Percentiles rank a stretch among this genome's conserved stretches.
phyloP scores from a whole-genome alignment of 192 early-diverging fungal species.

The Mortierella alpina region DNA sequence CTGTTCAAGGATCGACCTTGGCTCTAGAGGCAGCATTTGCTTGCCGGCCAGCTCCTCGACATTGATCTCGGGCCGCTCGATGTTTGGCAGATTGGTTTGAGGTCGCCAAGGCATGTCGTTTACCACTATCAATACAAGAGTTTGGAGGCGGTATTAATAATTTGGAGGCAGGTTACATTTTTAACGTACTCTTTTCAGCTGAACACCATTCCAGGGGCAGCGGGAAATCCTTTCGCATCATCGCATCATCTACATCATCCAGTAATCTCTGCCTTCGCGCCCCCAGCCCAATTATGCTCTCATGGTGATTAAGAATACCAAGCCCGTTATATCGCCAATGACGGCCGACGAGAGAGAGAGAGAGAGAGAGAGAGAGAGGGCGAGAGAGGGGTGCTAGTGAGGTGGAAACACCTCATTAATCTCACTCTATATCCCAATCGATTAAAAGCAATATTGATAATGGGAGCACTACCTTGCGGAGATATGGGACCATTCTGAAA shows the following conservation, averaged over 20 bases:
- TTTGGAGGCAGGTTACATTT: too few relatives aligned
- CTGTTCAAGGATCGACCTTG: slow-evolving; percentile 56
- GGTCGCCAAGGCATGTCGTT: slow-evolving; percentile 34
- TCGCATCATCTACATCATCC: too few relatives aligned
- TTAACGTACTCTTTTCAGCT: too few relatives aligned
- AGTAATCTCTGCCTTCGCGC: too few relatives aligned
- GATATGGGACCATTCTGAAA: slow-evolving; percentile 40
- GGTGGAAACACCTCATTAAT: neutral
- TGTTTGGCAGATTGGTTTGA: slow-evolving; percentile 42
- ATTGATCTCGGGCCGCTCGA: slow-evolving; percentile 50
- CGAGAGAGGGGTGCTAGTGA: neutral
- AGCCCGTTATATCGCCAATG: too few relatives aligned
- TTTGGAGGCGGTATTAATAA: too few relatives aligned
- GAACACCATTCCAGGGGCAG: too few relatives aligned
- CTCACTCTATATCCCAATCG: slow-evolving; percentile 4
- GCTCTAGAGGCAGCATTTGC: slow-evolving; percentile 66
- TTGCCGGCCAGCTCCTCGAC: slow-evolving; percentile 61
- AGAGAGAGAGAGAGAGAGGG: too few relatives aligned
- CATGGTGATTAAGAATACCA: too few relatives aligned
- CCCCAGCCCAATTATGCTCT: too few relatives aligned
- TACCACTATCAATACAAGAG: neutral
- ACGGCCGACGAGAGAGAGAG: too few relatives aligned
- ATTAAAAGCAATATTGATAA: slow-evolving; percentile 11
- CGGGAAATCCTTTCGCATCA: too few relatives aligned
- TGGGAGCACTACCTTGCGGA: slow-evolving; percentile 33